Evolutionary conservation across 345 rosid species (phyloP), one percentile per base, ranked within the genome.

Genomic region (Reutealis trisperma): DNA sequence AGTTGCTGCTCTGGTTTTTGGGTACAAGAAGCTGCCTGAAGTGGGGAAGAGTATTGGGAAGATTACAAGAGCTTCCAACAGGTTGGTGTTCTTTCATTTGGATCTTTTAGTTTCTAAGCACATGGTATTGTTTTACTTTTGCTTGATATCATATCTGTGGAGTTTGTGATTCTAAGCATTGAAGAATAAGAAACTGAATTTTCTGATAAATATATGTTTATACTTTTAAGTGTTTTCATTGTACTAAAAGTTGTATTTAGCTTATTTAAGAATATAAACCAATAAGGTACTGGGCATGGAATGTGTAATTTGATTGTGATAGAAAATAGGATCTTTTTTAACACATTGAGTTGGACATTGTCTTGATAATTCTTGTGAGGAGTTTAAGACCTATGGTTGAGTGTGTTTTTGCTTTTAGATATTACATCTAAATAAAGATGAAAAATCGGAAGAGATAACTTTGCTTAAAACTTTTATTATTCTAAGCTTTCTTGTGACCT

Each of bases 1-100:
- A 19, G 97, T 95, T 52, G 91, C 90, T 83, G 94, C 98, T 51
- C 78, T 95, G 74, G 88, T 95, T 74, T 95, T 95, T 79, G 99
- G 99, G 67, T 98, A 98, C 76, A 95, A 93, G 85, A 85, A 95
- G n/a, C n/a, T n/a, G n/a, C n/a, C n/a, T n/a, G n/a, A n/a, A n/a
- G n/a, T n/a, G n/a, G n/a, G n/a, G n/a, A n/a, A n/a, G n/a, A n/a
- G n/a, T n/a, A n/a, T n/a, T n/a, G n/a, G n/a, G n/a, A n/a, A n/a
- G n/a, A n/a, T n/a, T n/a, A n/a, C n/a, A n/a, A n/a, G n/a, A n/a
- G n/a, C n/a, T n/a, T n/a, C n/a, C n/a, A n/a, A n/a, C n/a, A n/a
- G n/a, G n/a, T n/a, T n/a, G n/a, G n/a, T n/a, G n/a, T n/a, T n/a
- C n/a, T n/a, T n/a, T n/a, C n/a, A n/a, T n/a, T n/a, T n/a, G n/a